Evolutionary conservation across 331 rosid species (phyloP).

Genomic region (Prunus yedoensis): DNA sequence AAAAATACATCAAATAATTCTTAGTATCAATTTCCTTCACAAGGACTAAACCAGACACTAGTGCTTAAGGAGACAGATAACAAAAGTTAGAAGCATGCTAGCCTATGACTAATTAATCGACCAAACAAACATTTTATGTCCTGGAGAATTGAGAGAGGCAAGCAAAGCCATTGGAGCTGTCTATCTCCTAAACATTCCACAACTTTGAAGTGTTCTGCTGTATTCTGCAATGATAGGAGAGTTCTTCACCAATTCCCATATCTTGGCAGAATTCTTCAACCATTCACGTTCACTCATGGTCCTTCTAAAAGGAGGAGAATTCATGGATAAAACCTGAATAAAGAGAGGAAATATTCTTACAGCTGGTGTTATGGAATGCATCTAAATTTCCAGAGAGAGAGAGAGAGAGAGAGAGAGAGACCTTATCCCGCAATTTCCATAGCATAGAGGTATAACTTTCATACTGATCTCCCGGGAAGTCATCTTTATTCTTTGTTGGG

Average conservation of each 20-base stretch:
- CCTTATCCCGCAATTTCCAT: slow-evolving; percentile 84
- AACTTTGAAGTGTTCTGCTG: slow-evolving; percentile 59
- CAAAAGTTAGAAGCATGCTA: slow-evolving; percentile 1
- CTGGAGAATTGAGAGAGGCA: neutral
- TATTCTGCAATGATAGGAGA: slow-evolving; percentile 72
- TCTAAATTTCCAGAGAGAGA: neutral
- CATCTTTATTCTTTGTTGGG: slow-evolving; percentile 63
- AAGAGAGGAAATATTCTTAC: slow-evolving; percentile 13
- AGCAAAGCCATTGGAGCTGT: neutral
- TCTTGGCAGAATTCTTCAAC: slow-evolving; percentile 78
- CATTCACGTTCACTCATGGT: slow-evolving; percentile 78
- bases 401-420: slow-evolving; percentile 20
- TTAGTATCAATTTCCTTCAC: neutral
- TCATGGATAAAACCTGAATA: slow-evolving; percentile 73
- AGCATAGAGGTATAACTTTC: slow-evolving; percentile 57
- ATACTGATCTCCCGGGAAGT: slow-evolving; percentile 52
- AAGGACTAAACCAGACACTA: neutral
- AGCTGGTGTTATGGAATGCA: neutral
- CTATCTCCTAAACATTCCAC: slow-evolving; percentile 74
- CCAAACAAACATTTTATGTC: neutral
- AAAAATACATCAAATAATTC: neutral
- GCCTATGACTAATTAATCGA: neutral
- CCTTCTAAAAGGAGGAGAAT: slow-evolving; percentile 55
- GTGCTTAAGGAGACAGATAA: neutral
- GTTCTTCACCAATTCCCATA: slow-evolving; percentile 79